phyloP scores from a whole-genome alignment of 306 rosid species.

The Rubus parviflorus region DNA sequence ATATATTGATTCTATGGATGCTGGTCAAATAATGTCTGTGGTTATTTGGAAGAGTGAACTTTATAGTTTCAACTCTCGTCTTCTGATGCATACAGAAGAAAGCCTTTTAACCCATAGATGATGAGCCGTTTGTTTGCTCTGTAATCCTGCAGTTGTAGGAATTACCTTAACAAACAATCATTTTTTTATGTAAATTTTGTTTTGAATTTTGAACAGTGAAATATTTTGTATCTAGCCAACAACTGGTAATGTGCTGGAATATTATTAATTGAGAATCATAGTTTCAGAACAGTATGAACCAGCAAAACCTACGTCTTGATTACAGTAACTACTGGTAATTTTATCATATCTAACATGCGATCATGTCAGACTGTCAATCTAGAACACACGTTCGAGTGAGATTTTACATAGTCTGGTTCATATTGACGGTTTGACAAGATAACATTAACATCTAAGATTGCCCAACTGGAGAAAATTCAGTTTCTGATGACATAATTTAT shows the following conservation, averaged over 20 bases:
- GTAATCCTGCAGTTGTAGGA: background rate
- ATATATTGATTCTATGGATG: background rate
- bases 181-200: background rate
- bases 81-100: background rate
- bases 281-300: background rate
- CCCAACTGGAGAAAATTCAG: background rate
- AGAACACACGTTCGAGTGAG: background rate
- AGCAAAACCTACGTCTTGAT: background rate
- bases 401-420: constrained; percentile 13
- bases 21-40: constrained; percentile 10
- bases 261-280: background rate
- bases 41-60: constrained; percentile 6
- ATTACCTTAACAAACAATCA: background rate
- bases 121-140: background rate
- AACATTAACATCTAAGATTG: constrained; percentile 2
- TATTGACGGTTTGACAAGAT: constrained; percentile 9
- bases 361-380: background rate
- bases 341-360: background rate
- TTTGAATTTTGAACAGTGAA: background rate
- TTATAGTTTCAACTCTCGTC: background rate
- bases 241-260: background rate
- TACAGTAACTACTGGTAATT: background rate
- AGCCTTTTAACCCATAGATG: background rate
- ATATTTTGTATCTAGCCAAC: background rate
- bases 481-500: background rate